Evolutionary conservation across 331 rosid genomes (phyloP).

Genomic region (Rosa hybrid): DNA sequence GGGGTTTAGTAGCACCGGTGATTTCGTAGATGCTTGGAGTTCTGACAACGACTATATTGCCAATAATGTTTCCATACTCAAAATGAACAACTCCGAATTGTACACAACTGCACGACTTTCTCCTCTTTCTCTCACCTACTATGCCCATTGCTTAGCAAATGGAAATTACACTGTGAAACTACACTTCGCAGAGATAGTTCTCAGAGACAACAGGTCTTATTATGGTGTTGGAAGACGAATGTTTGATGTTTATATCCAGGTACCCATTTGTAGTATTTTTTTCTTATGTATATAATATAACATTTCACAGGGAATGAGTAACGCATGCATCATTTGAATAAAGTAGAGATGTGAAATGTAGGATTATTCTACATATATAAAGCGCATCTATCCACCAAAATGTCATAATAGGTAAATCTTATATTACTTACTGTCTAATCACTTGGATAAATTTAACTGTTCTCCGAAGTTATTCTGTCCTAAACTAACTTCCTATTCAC

Average conservation of each 20-base stretch:
- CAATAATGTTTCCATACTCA: constrained; percentile 23
- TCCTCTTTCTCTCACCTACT: constrained; percentile 34
- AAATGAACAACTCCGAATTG: constrained; percentile 22
- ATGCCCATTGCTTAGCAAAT: constrained; percentile 30
- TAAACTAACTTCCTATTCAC: not conserved
- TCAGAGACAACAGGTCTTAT: constrained; percentile 37
- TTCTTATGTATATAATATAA: not conserved
- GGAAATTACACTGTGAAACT: constrained; percentile 33
- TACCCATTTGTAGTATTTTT: constrained; percentile 4
- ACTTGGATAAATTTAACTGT: not conserved
- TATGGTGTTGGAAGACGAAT: constrained; percentile 33
- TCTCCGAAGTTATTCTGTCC: not conserved
- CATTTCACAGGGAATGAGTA: not conserved
- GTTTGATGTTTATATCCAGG: constrained; percentile 42
- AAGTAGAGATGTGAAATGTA: not conserved
- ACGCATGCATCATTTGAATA: not conserved
- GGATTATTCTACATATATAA: not conserved
- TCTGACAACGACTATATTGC: constrained; percentile 5
- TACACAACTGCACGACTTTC: constrained; percentile 35
- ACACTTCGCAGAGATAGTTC: constrained; percentile 37
- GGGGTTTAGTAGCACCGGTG: constrained; percentile 33
- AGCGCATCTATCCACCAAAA: not conserved
- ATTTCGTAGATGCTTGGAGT: constrained; percentile 14
- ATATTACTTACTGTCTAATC: not conserved
- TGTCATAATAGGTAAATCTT: not conserved